A percentile compares a stretch with the other conserved stretches of the same genome.
Evolutionary conservation across 805 yeast genomes (phyloP).

Genomic region (Allodekkera sacchari): DNA sequence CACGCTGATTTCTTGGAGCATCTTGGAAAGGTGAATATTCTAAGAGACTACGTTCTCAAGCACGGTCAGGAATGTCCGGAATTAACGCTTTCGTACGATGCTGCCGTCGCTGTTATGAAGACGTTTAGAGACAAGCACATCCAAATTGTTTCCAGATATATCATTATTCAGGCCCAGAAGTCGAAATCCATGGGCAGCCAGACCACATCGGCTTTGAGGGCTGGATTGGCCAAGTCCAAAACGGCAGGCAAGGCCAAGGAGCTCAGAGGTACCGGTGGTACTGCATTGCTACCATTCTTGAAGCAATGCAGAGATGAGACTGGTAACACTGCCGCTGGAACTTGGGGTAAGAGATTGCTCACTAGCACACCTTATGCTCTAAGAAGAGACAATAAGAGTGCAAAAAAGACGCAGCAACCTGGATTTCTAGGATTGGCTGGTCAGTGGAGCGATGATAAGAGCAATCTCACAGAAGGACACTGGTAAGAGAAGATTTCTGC

Average conservation of each 20-base stretch:
- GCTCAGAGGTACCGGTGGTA: constrained; percentile 89
- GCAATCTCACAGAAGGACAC: constrained; percentile 20
- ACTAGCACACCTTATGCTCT: too few relatives aligned
- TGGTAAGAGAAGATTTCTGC: constrained; percentile 13
- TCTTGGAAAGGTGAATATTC: constrained; percentile 46
- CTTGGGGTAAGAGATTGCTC: constrained; percentile 75
- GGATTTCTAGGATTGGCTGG: constrained; percentile 24
- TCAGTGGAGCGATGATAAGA: constrained; percentile 21
- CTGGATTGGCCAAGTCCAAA: constrained; percentile 50
- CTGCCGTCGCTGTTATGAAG: constrained; percentile 82
- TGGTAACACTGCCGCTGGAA: constrained; percentile 87
- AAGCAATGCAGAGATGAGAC: constrained; percentile 96
- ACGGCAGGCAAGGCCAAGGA: constrained; percentile 34
- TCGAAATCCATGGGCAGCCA: constrained; percentile 42
- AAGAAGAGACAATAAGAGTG: too few relatives aligned
- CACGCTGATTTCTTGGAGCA: constrained; percentile 69
- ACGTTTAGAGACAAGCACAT: constrained; percentile 88
- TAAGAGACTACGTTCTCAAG: constrained; percentile 55
- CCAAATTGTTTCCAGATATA: constrained; percentile 83
- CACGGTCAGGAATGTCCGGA: constrained; percentile 38
- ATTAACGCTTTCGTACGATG: constrained; percentile 70
- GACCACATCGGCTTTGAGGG: constrained; percentile 45
- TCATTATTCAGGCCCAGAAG: constrained; percentile 68
- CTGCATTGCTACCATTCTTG: constrained; percentile 81
- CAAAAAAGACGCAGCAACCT: too few relatives aligned